Base-by-base conservation (phyloP, 2,329 filamentous ascomycete genomes). In the Ophiostoma quercus region DNA sequence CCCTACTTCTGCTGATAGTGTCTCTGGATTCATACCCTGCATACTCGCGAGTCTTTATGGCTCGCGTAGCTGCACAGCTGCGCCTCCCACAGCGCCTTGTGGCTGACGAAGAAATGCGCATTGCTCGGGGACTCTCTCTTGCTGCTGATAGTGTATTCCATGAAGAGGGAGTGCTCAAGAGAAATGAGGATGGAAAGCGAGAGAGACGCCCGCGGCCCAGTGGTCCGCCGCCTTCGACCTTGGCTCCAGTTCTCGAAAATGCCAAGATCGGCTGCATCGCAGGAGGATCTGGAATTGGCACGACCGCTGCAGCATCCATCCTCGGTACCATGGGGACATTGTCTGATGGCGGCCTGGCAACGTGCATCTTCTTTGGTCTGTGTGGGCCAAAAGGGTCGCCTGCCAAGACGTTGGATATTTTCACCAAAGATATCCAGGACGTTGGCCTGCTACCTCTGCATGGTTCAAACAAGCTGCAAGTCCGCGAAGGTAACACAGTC, bases 281-380 rank as follows among this genome's bases (percentile, higher is more conserved):
- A 81, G 89, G 90, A 32, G 92, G 92, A 0, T 79, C 92, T 12
- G 92, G 92, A 1, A 83, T 97, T 0, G 89, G 90, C 22, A 85
- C 88, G 0, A 89, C 88, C 2, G 88, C 89, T 29, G 90, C 92
- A 12, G 92, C 93, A 25, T 88, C 88, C 1, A 87, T 97, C 68
- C 82, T 98, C 0, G 94, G 94, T 12, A 85, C 88, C 22, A 84
- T 98, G 0, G 94, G 94, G 14, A 85, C 89, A 22, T 83, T 97
- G 76, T 90, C 92, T 1, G 89, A 94, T 51, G 95, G 90, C 72
- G 87, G 89, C 5, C 85, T 95, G 19, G 82, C 93, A 60, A 90
- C 97, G 39, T 94, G 94, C 19, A 88, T 90, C 51, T 81, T 98
- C 54, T 97, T 98, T 76, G 95, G 95, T 9, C 92, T 95, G n/a